Evolutionary conservation across 2,329 filamentous ascomycete genomes (phyloP), one percentile per base, ranked within the genome.

Genomic region (Cladophialophora psammophila): DNA sequence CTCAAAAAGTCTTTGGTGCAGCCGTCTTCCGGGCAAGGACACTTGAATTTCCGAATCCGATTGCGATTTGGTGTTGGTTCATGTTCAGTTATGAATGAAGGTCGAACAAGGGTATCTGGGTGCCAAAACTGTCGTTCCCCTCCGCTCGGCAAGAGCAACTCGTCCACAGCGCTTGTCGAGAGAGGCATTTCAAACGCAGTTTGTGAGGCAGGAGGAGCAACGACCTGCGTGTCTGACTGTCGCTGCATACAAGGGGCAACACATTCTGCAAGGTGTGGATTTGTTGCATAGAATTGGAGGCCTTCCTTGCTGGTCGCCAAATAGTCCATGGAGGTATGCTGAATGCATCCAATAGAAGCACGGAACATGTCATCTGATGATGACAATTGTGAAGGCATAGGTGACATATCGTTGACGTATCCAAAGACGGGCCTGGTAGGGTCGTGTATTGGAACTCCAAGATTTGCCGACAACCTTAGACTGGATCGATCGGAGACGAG

Each of bases 401-500:
- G 32, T 36, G 45, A 38, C 10, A 53, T 53, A 5, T 60, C 58
- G 15, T 34, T 12, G 5, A 26, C 26, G 31, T 40, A 35, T 20
- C n/a, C 35, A 36, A 34, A n/a, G 6, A 9, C 34, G 31, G 31
- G 12, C 10, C 20, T 7, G 13, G 13, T 26, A 20, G 18, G 5
- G 7, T 52, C 45, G 2, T 40, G 31, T 8, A 60, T 31, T 3
- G 58, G 42, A 5, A 45, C n/a, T 13, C 57, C 36, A 32, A 60
- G 40, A 31, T 38, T 42, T 15, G 13, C 32, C 3, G 58, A 60
- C 5, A 20, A 45, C 12, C 45, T 36, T 2, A 36, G 34, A 20
- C 58, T 53, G n/a, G 58, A 60, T 40, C 32, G 32, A 38, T 60
- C 58, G 1, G 58, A 53, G n/a, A 40, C 6, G 3, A 60, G 42